Conservation (phyloP, 1,284 basidiomycete genomes). For the Mycena sp. region DNA sequence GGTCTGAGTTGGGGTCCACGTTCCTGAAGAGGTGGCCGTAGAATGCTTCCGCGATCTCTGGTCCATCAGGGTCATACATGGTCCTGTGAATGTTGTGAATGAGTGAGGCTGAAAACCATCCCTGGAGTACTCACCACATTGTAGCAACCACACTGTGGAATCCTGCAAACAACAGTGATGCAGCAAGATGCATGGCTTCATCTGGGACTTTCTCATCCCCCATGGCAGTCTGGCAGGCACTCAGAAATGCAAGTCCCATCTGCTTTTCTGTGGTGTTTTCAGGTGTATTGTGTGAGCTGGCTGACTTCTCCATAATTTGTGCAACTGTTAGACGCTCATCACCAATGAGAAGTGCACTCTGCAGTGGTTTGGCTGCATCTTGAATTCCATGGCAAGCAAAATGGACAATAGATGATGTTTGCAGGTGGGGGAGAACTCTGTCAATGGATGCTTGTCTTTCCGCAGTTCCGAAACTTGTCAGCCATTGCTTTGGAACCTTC, state of each 20-base stretch:
- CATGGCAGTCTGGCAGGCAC: conserved; percentile 31
- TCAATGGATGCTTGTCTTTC: background rate
- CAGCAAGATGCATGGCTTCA: conserved; percentile 33
- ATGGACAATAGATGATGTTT: background rate
- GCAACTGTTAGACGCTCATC: no score
- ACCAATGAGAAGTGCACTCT: no score
- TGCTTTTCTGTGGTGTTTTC: background rate
- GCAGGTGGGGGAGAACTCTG: background rate
- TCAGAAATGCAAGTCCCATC: conserved; percentile 29
- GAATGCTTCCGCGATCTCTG: no score
- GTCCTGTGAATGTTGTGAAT: background rate
- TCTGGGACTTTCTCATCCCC: conserved; percentile 27
- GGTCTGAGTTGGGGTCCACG: background rate
- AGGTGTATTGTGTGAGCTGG: no score
- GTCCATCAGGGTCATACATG: conserved; percentile 5
- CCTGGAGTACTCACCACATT: conserved; percentile 35
- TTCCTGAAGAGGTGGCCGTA: conserved; percentile 8
- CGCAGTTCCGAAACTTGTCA: background rate
- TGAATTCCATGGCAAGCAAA: conserved; percentile 3
- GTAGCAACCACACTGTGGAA: conserved; percentile 32
- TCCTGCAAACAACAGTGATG: conserved; percentile 26
- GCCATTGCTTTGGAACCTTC: background rate
- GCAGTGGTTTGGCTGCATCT: no score
- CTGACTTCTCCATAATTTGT: no score
- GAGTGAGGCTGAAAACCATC: background rate